These are phyloP conservation scores for Aspergillus haitiensis DNA, from an alignment of 495 filamentous ascomycete species.

Conservation along the genomic window DNA sequence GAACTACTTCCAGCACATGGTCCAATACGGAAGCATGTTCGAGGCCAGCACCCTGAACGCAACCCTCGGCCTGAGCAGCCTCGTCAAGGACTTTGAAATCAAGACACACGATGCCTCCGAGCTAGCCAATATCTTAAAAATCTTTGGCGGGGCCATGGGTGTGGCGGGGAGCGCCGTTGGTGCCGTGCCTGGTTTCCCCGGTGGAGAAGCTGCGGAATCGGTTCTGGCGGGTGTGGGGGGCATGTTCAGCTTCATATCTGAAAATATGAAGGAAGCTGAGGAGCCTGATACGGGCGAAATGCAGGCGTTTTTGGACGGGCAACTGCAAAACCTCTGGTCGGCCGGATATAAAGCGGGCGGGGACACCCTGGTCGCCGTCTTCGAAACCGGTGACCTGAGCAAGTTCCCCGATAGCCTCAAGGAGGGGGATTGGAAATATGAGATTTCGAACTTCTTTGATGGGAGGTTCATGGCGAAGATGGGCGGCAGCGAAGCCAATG, in stretches of 20 bases:
- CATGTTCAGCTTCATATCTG: neutral
- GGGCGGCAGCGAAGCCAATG: neutral
- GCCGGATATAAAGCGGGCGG: neutral
- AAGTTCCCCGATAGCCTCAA: neutral
- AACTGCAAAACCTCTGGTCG: neutral
- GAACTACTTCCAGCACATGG: constrained; percentile 1
- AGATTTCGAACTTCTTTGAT: constrained; percentile 6
- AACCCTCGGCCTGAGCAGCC: neutral
- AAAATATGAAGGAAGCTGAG: neutral
- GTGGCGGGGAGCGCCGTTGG: neutral
- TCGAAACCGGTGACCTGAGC: neutral
- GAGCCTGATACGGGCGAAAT: neutral
- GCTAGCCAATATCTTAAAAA: neutral
- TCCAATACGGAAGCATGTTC: neutral
- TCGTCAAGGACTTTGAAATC: constrained; percentile 3
- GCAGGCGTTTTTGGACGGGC: neutral
- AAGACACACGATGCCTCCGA: neutral
- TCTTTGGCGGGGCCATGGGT: neutral
- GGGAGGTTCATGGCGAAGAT: constrained; percentile 3
- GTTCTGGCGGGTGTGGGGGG: neutral
- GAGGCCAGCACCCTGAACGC: neutral
- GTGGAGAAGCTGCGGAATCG: neutral
- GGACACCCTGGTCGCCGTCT: neutral
- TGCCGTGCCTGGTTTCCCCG: neutral
- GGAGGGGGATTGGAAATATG: neutral